phyloP scores from a whole-genome alignment of 139 green algal genomes.

The Ostreobium quekettii region DNA sequence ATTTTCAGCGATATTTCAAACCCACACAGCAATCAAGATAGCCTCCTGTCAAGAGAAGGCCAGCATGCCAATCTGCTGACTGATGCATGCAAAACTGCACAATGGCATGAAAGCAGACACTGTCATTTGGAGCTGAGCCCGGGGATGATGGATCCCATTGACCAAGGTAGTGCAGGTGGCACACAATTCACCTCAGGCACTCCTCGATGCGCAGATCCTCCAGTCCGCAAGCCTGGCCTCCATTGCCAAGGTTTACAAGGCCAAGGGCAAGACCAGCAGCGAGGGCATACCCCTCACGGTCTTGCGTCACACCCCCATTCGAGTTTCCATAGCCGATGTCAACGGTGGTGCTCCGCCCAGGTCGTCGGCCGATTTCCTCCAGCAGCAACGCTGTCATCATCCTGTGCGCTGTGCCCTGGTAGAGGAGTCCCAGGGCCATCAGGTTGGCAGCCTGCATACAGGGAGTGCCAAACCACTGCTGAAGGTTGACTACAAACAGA shows the following conservation, averaged over 20 bases:
- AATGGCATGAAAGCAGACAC: background rate
- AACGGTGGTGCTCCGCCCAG: conserved; percentile 20
- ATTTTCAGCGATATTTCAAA: too few species aligned
- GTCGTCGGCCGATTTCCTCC: conserved; percentile 72
- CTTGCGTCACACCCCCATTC: conserved; percentile 35
- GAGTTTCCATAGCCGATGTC: background rate
- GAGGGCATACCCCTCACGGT: conserved; percentile 84
- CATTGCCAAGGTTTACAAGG: conserved; percentile 73
- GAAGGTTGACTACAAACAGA: too few species aligned
- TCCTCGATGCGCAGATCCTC: conserved; percentile 72
- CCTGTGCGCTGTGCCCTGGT: conserved; percentile 73
- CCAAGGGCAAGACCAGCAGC: conserved; percentile 83
- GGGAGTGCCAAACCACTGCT: too few species aligned
- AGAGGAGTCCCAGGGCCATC: conserved; percentile 80
- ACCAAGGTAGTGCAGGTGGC: background rate
- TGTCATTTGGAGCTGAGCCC: background rate
- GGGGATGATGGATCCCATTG: background rate
- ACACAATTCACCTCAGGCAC: conserved; percentile 39
- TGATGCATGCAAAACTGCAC: background rate
- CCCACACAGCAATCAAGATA: too few species aligned
- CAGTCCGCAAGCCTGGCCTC: conserved; percentile 47
- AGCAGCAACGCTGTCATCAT: conserved; percentile 83
- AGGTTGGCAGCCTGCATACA: conserved; percentile 63
- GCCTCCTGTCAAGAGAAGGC: too few species aligned
- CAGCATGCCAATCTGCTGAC: background rate